Conservation (phyloP, 2,329 filamentous ascomycete species). For the Hypomyces perniciosus region DNA sequence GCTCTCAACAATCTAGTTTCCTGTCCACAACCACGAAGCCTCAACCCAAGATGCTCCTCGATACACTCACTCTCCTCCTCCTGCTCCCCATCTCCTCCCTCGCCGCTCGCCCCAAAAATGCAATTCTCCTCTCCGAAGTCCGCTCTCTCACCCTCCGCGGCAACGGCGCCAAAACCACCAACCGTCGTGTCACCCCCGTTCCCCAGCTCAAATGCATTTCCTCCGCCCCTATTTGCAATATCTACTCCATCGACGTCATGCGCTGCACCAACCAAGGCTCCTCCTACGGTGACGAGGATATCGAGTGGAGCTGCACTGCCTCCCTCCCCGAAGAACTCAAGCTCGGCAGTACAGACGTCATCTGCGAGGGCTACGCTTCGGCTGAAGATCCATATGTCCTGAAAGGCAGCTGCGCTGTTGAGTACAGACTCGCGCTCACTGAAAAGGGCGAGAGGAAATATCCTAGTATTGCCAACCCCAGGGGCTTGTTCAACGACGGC, state of each 20-base stretch:
- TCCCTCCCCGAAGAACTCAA: slow-evolving; percentile 54
- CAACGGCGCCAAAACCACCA: slow-evolving; percentile 57
- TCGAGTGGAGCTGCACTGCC: slow-evolving; percentile 84
- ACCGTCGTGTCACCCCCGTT: slow-evolving; percentile 68
- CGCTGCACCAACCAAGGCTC: slow-evolving; percentile 82
- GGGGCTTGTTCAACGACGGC: slow-evolving; percentile 29
- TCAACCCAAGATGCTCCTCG: slow-evolving; percentile 23
- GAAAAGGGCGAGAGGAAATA: slow-evolving; percentile 67
- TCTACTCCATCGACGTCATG: slow-evolving; percentile 75
- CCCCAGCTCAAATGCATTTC: slow-evolving; percentile 77
- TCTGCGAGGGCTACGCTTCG: slow-evolving; percentile 81
- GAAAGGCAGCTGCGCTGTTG: slow-evolving; percentile 86
- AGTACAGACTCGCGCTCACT: slow-evolving; percentile 77
- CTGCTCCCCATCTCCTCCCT: slow-evolving; percentile 21
- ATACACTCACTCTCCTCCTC: slow-evolving; percentile 18
- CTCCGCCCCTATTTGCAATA: slow-evolving; percentile 54
- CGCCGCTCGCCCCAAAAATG: slow-evolving; percentile 37
- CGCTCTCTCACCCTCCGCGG: slow-evolving; percentile 71
- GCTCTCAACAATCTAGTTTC: neutral
- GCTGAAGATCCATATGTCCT: slow-evolving; percentile 79
- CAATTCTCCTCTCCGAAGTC: slow-evolving; percentile 56
- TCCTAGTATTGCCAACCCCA: slow-evolving; percentile 45
- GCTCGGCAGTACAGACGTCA: slow-evolving; percentile 80
- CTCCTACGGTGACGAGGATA: slow-evolving; percentile 71
- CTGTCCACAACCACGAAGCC: neutral